phyloP scores from a whole-genome alignment of 2,329 filamentous ascomycete genomes.

The Aotearoamyces nothofagi region DNA sequence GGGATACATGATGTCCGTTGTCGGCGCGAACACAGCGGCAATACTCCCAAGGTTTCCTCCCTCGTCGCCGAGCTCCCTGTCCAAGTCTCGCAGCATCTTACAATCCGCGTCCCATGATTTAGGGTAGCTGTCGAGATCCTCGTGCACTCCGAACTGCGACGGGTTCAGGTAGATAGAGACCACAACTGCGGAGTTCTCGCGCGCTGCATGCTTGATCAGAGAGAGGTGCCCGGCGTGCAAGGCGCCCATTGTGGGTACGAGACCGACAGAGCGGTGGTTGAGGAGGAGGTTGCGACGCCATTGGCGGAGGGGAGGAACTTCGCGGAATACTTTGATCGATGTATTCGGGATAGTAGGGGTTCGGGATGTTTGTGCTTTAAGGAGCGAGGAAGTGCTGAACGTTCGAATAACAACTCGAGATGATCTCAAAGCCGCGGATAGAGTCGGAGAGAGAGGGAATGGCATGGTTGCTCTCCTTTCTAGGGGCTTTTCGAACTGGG shows the following conservation, averaged over 20 bases:
- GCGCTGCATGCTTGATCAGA: conserved; percentile 69
- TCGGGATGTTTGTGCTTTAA: conserved; percentile 7
- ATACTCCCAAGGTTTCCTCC: conserved; percentile 48
- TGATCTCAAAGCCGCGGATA: no score
- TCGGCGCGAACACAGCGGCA: conserved; percentile 74
- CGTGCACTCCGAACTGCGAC: conserved; percentile 80
- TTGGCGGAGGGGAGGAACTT: conserved; percentile 54
- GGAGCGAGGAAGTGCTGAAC: conserved; percentile 2
- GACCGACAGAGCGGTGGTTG: conserved; percentile 58
- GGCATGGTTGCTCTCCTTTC: no score
- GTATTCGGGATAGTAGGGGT: conserved; percentile 32
- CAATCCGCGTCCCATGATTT: conserved; percentile 76
- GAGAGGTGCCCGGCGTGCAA: conserved; percentile 85
- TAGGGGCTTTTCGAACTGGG: no score
- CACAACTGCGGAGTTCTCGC: conserved; percentile 73
- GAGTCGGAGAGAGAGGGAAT: no score
- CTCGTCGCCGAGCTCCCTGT: conserved; percentile 54
- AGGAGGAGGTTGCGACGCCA: conserved; percentile 52
- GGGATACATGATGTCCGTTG: conserved; percentile 76
- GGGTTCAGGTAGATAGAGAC: conserved; percentile 94
- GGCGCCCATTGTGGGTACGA: conserved; percentile 96
- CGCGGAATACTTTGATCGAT: conserved; percentile 58
- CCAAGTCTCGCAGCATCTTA: conserved; percentile 47
- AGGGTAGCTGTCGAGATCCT: conserved; percentile 82
- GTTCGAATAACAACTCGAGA: no score